A percentile compares a stretch with the other conserved stretches of the same genome.
phyloP scores from a whole-genome alignment of 768 basidiomycete genomes.

The Mycena chlorophos region DNA sequence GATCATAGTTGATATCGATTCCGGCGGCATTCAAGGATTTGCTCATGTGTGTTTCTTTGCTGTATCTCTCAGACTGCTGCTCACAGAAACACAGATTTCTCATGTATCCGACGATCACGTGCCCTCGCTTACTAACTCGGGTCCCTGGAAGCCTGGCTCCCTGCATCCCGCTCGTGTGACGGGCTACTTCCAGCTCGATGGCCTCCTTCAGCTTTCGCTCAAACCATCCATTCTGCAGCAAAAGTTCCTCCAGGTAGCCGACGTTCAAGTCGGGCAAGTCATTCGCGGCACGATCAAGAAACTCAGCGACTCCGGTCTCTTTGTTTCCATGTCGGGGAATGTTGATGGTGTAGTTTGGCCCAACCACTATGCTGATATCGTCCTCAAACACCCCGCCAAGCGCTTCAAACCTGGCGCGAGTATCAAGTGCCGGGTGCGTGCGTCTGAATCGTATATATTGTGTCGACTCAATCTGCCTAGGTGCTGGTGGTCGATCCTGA shows the following conservation, averaged over 20 bases:
- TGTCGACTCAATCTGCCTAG: conserved; percentile 35
- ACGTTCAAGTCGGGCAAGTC: conserved; percentile 82
- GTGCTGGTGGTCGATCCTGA: conserved; percentile 82
- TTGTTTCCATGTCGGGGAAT: conserved; percentile 82
- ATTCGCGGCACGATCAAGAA: conserved; percentile 88
- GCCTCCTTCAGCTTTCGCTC: conserved; percentile 83
- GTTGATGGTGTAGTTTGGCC: conserved; percentile 95
- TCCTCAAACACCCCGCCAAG: conserved; percentile 89
- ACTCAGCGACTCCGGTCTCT: conserved; percentile 76
- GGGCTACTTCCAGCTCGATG: conserved; percentile 83
- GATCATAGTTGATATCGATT: conserved; percentile 63
- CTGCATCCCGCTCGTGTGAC: conserved; percentile 84
- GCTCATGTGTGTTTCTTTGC: conserved; percentile 66
- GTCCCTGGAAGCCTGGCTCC: conserved; percentile 79
- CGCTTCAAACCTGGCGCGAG: conserved; percentile 80
- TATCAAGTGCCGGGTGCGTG: conserved; percentile 82
- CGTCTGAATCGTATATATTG: conserved; percentile 8
- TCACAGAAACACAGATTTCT: conserved; percentile 67
- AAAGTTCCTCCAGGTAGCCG: conserved; percentile 78
- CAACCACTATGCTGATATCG: conserved; percentile 91
- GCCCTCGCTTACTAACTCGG: conserved; percentile 73
- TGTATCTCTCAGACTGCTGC: conserved; percentile 13
- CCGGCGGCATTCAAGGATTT: conserved; percentile 67
- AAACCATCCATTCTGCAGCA: conserved; percentile 81
- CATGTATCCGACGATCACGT: conserved; percentile 90